Base-by-base conservation (phyloP, 2,329 filamentous ascomycete genomes). In the Phaeosphaeriaceae sp. region DNA sequence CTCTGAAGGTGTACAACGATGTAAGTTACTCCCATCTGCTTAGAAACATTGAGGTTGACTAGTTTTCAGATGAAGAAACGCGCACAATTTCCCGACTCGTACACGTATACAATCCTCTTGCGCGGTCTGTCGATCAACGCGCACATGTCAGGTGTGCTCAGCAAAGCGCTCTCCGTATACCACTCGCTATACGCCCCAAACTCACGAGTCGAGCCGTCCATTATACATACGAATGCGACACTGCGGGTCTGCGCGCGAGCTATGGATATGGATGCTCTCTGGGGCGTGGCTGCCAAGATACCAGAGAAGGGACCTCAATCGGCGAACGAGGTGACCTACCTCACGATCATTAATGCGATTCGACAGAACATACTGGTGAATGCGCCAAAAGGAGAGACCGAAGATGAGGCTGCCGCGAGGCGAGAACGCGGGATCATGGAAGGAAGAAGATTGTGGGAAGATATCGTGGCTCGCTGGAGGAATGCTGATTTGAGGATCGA, bases 1-100 rank as follows among this genome's bases (percentile, higher is more conserved):
- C 91, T 19, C 79, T 96, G 56, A 93, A 91, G 78, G 82, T 92
- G n/a, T 97, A 88, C 80, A 97, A 97, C 76, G 94, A 98, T 76
- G 90, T 91, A 76, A 62, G 82, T 58, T 40, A 22, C 2, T 13
- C 31, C 24, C 36, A 25, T 15, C 17, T 15, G 25, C 11, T 20
- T 41, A 33, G 7, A 49, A 41, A 31, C 3, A 7, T 11, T 7
- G 40, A 36, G 33, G 46, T 67, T 72, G 58, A 70, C 54, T 11
- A 55, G n/a, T 27, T 13, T 17, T 13, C 24, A 70, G 90, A 98
- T 99, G 94, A 99, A 98, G 81, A 98, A 98, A 80, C 86, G 93
- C 60, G 89, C 84, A 5, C 90, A 96, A 69, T 82, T 85, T 24
- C 94, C 95, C 1, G 94, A 93, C 73, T 85, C 87, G 3, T 86